Base-by-base conservation (phyloP, 164 flowering plant genomes). In the Aristolochia californica region DNA sequence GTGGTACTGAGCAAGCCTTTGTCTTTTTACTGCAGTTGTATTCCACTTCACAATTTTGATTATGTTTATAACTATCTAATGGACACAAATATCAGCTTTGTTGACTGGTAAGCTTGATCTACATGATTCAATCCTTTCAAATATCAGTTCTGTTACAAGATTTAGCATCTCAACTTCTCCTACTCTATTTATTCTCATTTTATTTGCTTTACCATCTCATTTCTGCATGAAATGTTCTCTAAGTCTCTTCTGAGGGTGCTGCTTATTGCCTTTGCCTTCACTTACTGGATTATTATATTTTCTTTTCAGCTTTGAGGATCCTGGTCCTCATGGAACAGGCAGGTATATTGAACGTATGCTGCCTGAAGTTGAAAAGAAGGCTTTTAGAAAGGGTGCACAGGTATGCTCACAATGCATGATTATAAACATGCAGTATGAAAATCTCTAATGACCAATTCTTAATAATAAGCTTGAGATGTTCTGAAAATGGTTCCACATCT, bases 321-420 rank as follows among this genome's bases (percentile, higher is more conserved):
- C 94, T 66, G 99, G 99, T 54, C 97, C 96, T 17, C 95, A 79
- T 80, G 99, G 99, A 62, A 80, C 79, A 70, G 97, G 87, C 48
- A 80, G 99, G 71, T 91, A 85, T 71, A 78, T 83, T 17, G 88
- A 84, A 22, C 85, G 77, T 66, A 94, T 94, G 99, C 70, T 82
- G 63, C 99, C 99, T 24, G 97, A 94, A 73, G 72, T 94, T 54
- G 91, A 81, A 59, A 77, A 67, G 72, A 82, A 79, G 53, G 87
- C 88, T 63, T 90, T 86, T 49, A 74, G 96, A 61, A 94, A 94
- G 77, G 99, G 99, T 61, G 85, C 97, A 53, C 99, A 88, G 97
- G 99, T 94, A 79, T 20, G 40, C 30, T 45, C 9, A 34, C 51
- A 17, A 45, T 25, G 51, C 30, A 23, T 26, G 47, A 2, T n/a